phyloP scores from a whole-genome alignment of 164 flowering plant genomes.

The Sedum album region DNA sequence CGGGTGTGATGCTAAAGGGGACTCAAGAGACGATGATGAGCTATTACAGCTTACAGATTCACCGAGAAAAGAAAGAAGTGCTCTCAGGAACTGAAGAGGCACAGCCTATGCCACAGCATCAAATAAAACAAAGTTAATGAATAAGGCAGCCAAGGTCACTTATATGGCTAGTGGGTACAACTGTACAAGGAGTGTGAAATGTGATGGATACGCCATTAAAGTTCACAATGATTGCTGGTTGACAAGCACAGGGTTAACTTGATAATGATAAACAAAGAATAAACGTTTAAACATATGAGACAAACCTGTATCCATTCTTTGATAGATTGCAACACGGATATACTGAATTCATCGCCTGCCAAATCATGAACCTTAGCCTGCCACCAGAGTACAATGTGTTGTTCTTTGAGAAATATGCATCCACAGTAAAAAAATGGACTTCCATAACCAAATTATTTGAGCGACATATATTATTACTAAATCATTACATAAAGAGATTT shows the following conservation, averaged over 20 bases:
- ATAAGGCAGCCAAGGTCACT: neutral
- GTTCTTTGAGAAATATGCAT: neutral
- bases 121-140: neutral
- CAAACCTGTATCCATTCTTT: constrained; percentile 85
- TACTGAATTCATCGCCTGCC: constrained; percentile 89
- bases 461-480: no score
- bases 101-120: constrained; percentile 64
- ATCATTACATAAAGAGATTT: no score
- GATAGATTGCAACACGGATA: constrained; percentile 69
- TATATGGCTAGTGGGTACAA: neutral
- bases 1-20: constrained; percentile 74
- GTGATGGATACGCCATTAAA: neutral
- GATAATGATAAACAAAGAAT: neutral
- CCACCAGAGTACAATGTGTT: constrained; percentile 13
- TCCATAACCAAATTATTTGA: neutral
- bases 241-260: neutral
- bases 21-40: constrained; percentile 48
- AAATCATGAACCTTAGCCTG: constrained; percentile 83
- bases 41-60: constrained; percentile 43
- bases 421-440: neutral
- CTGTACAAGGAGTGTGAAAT: neutral
- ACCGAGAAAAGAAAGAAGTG: constrained; percentile 88
- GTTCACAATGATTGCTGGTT: neutral
- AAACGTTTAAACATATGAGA: constrained; percentile 2
- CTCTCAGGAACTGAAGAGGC: constrained; percentile 76